Evolutionary conservation across 805 yeast species (phyloP).

Genomic region (Sugiyamaella qingdaonensis): DNA sequence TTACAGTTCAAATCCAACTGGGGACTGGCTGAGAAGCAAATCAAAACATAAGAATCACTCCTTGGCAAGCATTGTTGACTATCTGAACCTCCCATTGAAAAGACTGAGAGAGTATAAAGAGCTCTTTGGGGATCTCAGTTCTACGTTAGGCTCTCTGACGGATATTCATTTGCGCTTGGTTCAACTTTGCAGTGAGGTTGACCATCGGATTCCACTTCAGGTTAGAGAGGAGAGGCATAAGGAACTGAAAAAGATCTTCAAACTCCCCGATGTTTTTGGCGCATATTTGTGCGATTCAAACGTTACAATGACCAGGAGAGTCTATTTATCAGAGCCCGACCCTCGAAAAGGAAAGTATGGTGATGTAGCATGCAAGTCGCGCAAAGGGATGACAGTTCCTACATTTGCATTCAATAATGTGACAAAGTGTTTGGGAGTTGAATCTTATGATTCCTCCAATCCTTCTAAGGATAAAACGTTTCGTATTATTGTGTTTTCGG

Average conservation of each 20-base stretch:
- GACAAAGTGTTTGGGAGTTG: slow-evolving; percentile 5
- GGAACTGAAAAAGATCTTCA: slow-evolving; percentile 17
- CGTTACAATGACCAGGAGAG: slow-evolving; percentile 12
- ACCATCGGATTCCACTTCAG: slow-evolving; percentile 16
- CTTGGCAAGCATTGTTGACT: slow-evolving; percentile 16
- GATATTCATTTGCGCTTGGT: slow-evolving; percentile 11
- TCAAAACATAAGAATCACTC: slow-evolving; percentile 15
- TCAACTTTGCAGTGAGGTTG: slow-evolving; percentile 13
- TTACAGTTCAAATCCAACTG: slow-evolving; percentile 16
- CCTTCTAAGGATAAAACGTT: slow-evolving; percentile 11
- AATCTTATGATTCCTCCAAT: slow-evolving; percentile 5
- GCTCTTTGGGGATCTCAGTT: slow-evolving; percentile 15
- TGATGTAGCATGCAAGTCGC: slow-evolving; percentile 14
- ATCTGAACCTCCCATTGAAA: slow-evolving; percentile 22
- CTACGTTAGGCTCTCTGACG: slow-evolving; percentile 9
- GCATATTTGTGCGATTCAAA: slow-evolving; percentile 18
- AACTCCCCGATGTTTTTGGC: slow-evolving; percentile 12
- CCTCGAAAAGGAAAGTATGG: slow-evolving; percentile 9
- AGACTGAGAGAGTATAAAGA: slow-evolving; percentile 16
- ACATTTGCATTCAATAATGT: background rate
- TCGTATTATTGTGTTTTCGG: slow-evolving; percentile 14
- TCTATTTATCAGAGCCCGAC: slow-evolving; percentile 13
- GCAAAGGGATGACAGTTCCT: background rate
- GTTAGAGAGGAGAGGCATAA: slow-evolving; percentile 12
- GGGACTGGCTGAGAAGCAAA: slow-evolving; percentile 22